Conservation (phyloP, 2,329 filamentous ascomycete species). For the Phoma sp. region DNA sequence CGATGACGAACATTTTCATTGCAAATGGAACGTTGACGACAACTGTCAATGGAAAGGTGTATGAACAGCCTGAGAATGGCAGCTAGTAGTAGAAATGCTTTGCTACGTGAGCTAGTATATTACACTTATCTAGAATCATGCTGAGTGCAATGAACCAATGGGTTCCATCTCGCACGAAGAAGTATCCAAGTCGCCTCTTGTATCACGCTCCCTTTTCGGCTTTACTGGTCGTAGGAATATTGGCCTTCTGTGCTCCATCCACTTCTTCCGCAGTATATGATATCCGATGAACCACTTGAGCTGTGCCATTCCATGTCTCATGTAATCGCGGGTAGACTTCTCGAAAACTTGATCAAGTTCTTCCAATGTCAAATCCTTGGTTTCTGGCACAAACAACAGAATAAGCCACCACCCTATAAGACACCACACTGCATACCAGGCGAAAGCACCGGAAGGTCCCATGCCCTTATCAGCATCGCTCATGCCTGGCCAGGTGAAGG, state of each 20-base stretch:
- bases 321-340: conserved; percentile 53
- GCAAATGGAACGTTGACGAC: conserved; percentile 54
- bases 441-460: conserved; percentile 59
- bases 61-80: conserved; percentile 51
- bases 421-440: conserved; percentile 63
- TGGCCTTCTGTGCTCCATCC: not conserved
- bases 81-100: conserved; percentile 24
- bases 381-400: conserved; percentile 61
- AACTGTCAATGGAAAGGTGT: conserved; percentile 47
- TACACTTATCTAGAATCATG: too few species aligned
- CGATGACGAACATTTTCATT: conserved; percentile 50
- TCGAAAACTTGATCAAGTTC: conserved; percentile 57
- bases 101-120: too few species aligned
- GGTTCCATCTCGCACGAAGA: not conserved
- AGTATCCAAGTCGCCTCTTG: not conserved
- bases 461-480: conserved; percentile 55
- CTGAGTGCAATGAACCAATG: too few species aligned
- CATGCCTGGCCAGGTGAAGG: conserved; percentile 58
- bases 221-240: not conserved
- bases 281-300: conserved; percentile 45
- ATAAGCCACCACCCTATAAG: conserved; percentile 59
- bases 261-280: conserved; percentile 25
- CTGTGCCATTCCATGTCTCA: conserved; percentile 36
- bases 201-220: too few species aligned
- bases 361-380: conserved; percentile 49